Evolutionary conservation across 768 basidiomycete genomes (phyloP).

Genomic region (Paxillus rubicundulus): DNA sequence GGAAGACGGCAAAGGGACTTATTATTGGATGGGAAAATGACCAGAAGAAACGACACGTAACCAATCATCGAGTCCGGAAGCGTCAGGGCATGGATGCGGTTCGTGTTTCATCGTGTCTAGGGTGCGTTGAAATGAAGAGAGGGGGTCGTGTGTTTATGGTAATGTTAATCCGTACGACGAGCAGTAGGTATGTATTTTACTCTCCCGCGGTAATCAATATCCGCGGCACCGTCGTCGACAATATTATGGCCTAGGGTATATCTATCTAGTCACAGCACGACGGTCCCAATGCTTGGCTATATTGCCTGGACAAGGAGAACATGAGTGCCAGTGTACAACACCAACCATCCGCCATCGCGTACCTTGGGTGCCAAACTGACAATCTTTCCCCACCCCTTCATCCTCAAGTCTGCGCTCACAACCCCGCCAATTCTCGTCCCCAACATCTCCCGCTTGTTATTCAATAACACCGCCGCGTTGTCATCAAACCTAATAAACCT

Average conservation of each 20-base stretch:
- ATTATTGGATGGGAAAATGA: not conserved
- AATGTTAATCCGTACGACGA: too few species aligned
- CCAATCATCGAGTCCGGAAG: too few species aligned
- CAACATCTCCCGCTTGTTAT: slow-evolving; percentile 94
- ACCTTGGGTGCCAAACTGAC: slow-evolving; percentile 91
- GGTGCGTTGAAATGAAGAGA: too few species aligned
- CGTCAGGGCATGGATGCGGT: too few species aligned
- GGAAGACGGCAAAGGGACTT: not conserved
- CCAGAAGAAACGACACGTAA: too few species aligned
- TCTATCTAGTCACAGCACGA: not conserved
- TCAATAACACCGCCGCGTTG: slow-evolving; percentile 91
- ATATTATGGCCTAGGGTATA: slow-evolving; percentile 13
- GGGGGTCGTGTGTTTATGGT: too few species aligned
- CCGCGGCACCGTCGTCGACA: not conserved
- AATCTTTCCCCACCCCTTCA: slow-evolving; percentile 95
- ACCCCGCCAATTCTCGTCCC: slow-evolving; percentile 94
- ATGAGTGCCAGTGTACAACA: not conserved
- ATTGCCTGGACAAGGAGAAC: slow-evolving; percentile 10
- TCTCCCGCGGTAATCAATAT: too few species aligned
- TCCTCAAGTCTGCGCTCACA: slow-evolving; percentile 85
- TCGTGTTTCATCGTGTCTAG: too few species aligned
- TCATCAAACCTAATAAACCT: slow-evolving; percentile 89
- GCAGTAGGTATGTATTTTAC: too few species aligned
- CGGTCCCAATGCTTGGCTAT: slow-evolving; percentile 3
- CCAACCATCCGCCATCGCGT: not conserved